A percentile compares a stretch with the other conserved stretches of the same genome.
These are phyloP conservation scores for Alisma plantagoaquatica DNA, from an alignment of 106 monocot species.

Conservation along the genomic window DNA sequence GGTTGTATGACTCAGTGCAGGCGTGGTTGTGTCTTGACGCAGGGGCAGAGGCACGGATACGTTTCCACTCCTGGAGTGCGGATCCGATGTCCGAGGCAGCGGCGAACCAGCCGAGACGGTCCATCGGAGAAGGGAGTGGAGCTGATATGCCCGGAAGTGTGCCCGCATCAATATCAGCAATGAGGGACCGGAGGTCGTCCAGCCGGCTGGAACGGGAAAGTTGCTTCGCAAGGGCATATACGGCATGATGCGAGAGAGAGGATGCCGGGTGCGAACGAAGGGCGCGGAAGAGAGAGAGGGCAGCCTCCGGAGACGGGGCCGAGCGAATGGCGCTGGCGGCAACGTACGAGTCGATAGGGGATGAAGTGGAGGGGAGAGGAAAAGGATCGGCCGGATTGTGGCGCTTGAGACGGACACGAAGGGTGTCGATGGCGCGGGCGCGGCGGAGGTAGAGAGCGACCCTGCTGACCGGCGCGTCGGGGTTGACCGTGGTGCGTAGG, in stretches of 20 bases:
- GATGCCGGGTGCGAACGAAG: constrained; percentile 44
- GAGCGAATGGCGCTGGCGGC: no score
- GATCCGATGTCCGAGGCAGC: constrained; percentile 42
- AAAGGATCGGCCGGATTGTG: constrained; percentile 17
- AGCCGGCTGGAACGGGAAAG: constrained; percentile 44
- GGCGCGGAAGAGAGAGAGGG: constrained; percentile 34
- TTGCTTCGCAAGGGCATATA: constrained; percentile 43
- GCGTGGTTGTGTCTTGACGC: constrained; percentile 21
- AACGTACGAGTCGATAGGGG: no score
- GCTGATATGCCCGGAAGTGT: constrained; percentile 9
- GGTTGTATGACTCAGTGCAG: constrained; percentile 70
- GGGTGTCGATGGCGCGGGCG: constrained; percentile 63
- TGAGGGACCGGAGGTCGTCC: constrained; percentile 32
- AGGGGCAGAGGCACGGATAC: constrained; percentile 25
- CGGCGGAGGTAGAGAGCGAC: constrained; percentile 67
- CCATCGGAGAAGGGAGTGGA: constrained; percentile 30
- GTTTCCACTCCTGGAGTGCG: constrained; percentile 25
- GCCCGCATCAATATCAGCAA: constrained; percentile 9
- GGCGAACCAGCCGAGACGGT: constrained; percentile 52
- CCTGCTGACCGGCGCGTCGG: no score
- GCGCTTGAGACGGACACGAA: constrained; percentile 62
- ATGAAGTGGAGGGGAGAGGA: constrained; percentile 8
- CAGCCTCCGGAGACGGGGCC: no score
- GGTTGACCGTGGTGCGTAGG: constrained; percentile 7
- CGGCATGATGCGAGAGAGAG: constrained; percentile 17